Evolutionary conservation across 2,329 filamentous ascomycete species (phyloP), one percentile per base, ranked within the genome.

Genomic region (Fusarium pseudocircinatum): DNA sequence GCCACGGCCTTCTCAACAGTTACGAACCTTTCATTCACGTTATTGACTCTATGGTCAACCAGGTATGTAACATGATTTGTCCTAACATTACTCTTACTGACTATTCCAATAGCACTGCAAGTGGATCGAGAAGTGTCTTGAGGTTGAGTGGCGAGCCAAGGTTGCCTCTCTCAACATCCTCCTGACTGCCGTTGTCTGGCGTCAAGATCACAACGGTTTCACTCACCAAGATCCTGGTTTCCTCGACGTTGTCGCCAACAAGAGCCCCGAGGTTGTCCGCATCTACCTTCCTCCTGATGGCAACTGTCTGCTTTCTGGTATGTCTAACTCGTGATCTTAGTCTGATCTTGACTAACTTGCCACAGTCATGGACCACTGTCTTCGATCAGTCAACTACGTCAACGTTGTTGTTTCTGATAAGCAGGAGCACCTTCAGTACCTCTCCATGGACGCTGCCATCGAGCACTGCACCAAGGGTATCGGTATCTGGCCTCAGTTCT

Each of bases 21-120:
- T 95, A 95, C 83, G 93, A 95, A 81, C 92, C 93, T 0, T 95
- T 95, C 79, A 93, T 95, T 67, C 92, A 95, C 78, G 90, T 95
- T 77, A 94, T 95, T 76, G 92, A 95, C 81, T 94, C 91, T 3
- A 95, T 95, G 93, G 93, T 95, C 68, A 94, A 94, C 80, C 93
- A 94, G 80, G 84, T 86, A 81, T 60, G 82, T 36, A 36, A n/a
- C 24, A 14, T 46, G 22, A 14, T 44, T 24, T 43, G 28, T 57
- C 30, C 5, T 2, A 14, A 15, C 10, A 6, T 14, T 22, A 12
- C 39, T 24, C 37, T 47, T 34, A 18, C 68, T 79, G 57, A 78
- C 57, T 32, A 18, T 28, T 7, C 24, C 7, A 24, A n/a, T 56
- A 88, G 84, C 93, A 95, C 83, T 94, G 92, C 85, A 95, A 95